Conservation (phyloP, 495 filamentous ascomycete species). For the Penicillium flavigenum region DNA sequence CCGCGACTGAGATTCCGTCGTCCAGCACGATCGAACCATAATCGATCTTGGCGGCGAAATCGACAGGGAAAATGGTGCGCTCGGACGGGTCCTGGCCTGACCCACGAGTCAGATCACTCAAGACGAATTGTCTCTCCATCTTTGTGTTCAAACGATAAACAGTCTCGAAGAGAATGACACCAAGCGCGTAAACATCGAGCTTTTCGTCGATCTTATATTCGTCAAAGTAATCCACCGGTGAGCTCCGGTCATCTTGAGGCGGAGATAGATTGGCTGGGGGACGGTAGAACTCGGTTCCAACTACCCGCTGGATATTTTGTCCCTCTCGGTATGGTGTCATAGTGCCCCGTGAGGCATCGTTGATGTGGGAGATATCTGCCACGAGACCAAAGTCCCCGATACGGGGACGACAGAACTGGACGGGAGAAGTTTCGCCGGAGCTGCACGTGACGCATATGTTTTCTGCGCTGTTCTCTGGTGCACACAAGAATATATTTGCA, state of each 20-base stretch:
- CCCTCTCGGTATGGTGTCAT: constrained; percentile 19
- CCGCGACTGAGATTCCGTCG: constrained; percentile 33
- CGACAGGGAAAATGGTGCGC: constrained; percentile 30
- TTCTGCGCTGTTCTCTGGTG: constrained; percentile 27
- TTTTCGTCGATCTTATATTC: constrained; percentile 50
- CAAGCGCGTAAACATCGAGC: constrained; percentile 54
- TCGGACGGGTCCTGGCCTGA: constrained; percentile 16
- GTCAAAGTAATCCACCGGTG: constrained; percentile 12
- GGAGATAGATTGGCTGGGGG: constrained; percentile 29
- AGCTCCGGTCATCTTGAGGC: background rate
- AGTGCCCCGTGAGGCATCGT: constrained; percentile 24
- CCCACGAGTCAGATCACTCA: constrained; percentile 43
- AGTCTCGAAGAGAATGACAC: constrained; percentile 54
- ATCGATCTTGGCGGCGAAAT: constrained; percentile 43
- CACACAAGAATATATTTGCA: constrained; percentile 64
- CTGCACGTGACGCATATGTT: constrained; percentile 37
- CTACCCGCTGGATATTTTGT: constrained; percentile 34
- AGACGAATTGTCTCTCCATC: constrained; percentile 54
- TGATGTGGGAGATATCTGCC: constrained; percentile 50
- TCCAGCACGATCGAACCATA: constrained; percentile 30
- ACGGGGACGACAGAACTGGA: constrained; percentile 47
- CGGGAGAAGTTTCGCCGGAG: constrained; percentile 17
- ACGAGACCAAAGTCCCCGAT: constrained; percentile 58
- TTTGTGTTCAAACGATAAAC: constrained; percentile 51
- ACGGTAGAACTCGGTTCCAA: constrained; percentile 51